Percentiles rank a stretch among this genome's conserved stretches.
These are phyloP conservation scores for Zoysia pacifica DNA, from an alignment of 176 grass and related monocot genomes.

Conservation along the genomic window DNA sequence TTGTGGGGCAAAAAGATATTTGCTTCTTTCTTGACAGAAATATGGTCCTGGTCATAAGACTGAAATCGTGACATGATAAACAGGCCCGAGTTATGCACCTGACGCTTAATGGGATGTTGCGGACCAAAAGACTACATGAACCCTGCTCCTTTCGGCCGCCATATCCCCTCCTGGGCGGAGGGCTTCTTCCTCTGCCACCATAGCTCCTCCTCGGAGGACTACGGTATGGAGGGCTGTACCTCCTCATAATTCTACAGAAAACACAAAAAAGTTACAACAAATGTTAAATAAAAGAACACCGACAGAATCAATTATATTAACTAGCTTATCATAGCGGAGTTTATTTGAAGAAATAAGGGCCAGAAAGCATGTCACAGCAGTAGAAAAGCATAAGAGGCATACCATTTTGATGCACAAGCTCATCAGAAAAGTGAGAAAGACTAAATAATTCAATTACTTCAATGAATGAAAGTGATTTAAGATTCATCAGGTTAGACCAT, in stretches of 20 bases:
- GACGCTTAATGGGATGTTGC: slow-evolving; percentile 85
- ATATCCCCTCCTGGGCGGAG: slow-evolving; percentile 74
- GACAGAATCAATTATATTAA: not conserved
- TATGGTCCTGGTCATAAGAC: not conserved
- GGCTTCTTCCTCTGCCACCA: slow-evolving; percentile 79
- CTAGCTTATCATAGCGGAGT: not conserved
- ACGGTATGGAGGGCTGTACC: slow-evolving; percentile 78
- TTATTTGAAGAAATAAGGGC: not conserved
- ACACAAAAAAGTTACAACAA: not conserved
- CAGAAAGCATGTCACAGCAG: not conserved
- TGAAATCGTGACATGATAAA: not conserved
- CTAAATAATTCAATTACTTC: not conserved
- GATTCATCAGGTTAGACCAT: not conserved
- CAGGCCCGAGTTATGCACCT: slow-evolving; percentile 39
- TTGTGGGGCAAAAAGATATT: not conserved
- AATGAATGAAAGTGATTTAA: not conserved
- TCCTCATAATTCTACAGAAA: slow-evolving; percentile 63
- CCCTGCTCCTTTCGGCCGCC: slow-evolving; percentile 60
- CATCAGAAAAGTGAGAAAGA: not conserved
- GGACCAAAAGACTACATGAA: slow-evolving; percentile 79
- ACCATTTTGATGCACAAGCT: not conserved
- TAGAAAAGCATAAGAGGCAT: not conserved
- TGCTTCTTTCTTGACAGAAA: not conserved
- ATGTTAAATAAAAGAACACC: not conserved
- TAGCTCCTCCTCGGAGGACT: slow-evolving; percentile 91